These are phyloP conservation scores for Xylariales sp. DNA, from an alignment of 2,329 filamentous ascomycete species.

Conservation along the genomic window DNA sequence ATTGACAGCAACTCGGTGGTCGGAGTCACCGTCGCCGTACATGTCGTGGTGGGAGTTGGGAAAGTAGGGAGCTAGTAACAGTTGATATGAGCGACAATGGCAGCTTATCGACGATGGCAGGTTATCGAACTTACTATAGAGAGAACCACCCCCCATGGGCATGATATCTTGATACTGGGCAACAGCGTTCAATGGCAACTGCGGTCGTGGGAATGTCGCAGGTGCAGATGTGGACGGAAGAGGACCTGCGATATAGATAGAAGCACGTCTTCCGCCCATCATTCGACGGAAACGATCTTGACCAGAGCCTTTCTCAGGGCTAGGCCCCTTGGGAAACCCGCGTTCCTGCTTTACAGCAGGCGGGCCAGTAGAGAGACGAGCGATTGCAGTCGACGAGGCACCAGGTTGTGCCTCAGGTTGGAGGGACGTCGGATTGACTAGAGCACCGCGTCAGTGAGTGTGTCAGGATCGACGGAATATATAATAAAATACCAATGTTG, in stretches of 20 bases:
- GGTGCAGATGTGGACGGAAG: neutral
- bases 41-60: neutral
- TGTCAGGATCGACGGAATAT: too few relatives aligned
- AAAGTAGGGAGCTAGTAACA: neutral
- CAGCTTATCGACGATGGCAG: neutral
- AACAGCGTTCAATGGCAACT: neutral
- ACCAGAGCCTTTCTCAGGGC: slow-evolving; percentile 20
- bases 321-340: slow-evolving; percentile 13
- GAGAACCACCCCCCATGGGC: too few relatives aligned
- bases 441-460: too few relatives aligned
- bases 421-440: too few relatives aligned
- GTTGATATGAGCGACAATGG: neutral
- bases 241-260: neutral
- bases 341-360: neutral
- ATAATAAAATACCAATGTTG: too few relatives aligned
- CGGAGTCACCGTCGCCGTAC: neutral
- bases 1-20: neutral
- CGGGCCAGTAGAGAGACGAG: neutral
- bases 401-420: too few relatives aligned
- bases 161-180: too few relatives aligned
- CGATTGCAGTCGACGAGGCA: neutral
- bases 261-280: slow-evolving; percentile 7
- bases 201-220: neutral
- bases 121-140: too few relatives aligned
- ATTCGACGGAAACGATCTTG: slow-evolving; percentile 23